Conservation (phyloP, 2,329 filamentous ascomycete genomes). For the Aquanectria penicillioides region DNA sequence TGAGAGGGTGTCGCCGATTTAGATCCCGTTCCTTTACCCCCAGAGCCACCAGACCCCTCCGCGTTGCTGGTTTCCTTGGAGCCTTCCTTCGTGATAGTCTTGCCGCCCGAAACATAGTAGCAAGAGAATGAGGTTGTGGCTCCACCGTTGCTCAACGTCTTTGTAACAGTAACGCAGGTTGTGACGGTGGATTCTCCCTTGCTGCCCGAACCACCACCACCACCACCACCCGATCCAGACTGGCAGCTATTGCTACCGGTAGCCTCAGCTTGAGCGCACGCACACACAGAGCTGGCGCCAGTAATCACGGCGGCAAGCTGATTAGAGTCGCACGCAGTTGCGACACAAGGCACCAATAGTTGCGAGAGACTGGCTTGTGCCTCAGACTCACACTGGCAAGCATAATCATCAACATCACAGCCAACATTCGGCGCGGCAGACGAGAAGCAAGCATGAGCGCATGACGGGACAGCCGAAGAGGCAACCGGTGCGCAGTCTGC, state of each 20-base stretch:
- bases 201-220: slow-evolving; percentile 7
- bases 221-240: neutral
- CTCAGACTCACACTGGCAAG: slow-evolving; percentile 41
- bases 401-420: slow-evolving; percentile 41
- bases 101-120: slow-evolving; percentile 1
- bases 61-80: neutral
- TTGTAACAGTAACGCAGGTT: slow-evolving; percentile 18
- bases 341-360: slow-evolving; percentile 44
- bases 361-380: slow-evolving; percentile 36
- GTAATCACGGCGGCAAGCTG: slow-evolving; percentile 40
- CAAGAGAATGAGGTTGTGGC: slow-evolving; percentile 12
- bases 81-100: slow-evolving; percentile 8
- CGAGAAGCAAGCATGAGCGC: slow-evolving; percentile 42
- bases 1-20: neutral
- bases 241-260: neutral
- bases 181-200: slow-evolving; percentile 5
- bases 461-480: slow-evolving; percentile 39
- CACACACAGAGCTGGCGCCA: slow-evolving; percentile 40
- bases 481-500: slow-evolving; percentile 39
- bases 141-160: slow-evolving; percentile 1
- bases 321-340: slow-evolving; percentile 37
- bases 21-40: neutral
- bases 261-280: slow-evolving; percentile 25
- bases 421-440: slow-evolving; percentile 39
- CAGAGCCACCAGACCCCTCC: slow-evolving; percentile 1